Conservation (phyloP, 495 filamentous ascomycete species). For the Thermothielavioides terrestris region DNA sequence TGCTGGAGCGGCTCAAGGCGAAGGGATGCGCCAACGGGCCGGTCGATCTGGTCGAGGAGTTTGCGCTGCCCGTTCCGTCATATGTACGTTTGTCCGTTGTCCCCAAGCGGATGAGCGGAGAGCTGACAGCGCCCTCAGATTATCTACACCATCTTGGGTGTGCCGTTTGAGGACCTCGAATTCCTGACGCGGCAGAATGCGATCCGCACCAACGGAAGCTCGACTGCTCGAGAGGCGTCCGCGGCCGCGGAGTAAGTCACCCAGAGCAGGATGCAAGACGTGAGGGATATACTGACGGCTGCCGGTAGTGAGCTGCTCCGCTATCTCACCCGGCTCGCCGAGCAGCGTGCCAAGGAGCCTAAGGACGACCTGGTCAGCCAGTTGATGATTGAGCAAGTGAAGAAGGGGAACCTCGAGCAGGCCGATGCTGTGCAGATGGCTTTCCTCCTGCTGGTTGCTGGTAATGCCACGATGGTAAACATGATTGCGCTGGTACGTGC, state of each 20-base stretch:
- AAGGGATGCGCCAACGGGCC: constrained; percentile 24
- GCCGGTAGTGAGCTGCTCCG: constrained; percentile 25
- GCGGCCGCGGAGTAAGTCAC: constrained; percentile 25
- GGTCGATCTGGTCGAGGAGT: constrained; percentile 36
- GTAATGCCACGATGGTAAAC: constrained; percentile 43
- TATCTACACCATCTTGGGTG: constrained; percentile 41
- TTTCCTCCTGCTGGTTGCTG: constrained; percentile 39
- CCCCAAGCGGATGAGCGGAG: neutral
- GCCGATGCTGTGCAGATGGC: constrained; percentile 35
- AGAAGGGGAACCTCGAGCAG: constrained; percentile 30
- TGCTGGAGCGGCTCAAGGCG: constrained; percentile 30
- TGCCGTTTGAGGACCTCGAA: constrained; percentile 38
- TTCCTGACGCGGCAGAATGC: constrained; percentile 35
- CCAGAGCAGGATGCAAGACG: neutral
- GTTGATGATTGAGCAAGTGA: constrained; percentile 32
- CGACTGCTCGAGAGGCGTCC: constrained; percentile 34
- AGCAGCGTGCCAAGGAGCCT: constrained; percentile 27
- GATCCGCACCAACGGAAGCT: constrained; percentile 37
- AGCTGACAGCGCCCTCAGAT: constrained; percentile 20
- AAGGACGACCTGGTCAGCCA: constrained; percentile 38
- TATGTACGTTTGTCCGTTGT: constrained; percentile 20
- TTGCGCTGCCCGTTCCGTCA: constrained; percentile 37
- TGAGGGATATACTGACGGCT: neutral
- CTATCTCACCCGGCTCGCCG: constrained; percentile 32
- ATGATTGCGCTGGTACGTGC: constrained; percentile 36